phyloP scores from a whole-genome alignment of 768 basidiomycete genomes.

The Termitomyces heimii region DNA sequence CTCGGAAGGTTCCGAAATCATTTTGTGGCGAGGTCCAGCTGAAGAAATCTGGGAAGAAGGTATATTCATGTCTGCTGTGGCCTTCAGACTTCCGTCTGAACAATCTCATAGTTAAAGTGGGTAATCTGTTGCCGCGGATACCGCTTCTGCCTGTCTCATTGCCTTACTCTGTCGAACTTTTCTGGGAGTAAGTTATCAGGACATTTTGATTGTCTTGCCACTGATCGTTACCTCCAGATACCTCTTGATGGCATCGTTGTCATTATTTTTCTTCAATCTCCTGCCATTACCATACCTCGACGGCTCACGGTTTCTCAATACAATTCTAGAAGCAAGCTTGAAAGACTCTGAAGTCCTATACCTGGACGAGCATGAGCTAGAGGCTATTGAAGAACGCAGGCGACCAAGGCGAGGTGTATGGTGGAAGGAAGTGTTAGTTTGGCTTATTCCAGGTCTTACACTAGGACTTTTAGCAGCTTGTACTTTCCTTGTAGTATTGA shows the following conservation, averaged over 20 bases:
- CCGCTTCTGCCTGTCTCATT: constrained; percentile 34
- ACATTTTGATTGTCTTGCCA: neutral
- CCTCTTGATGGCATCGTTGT: constrained; percentile 59
- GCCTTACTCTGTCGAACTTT: constrained; percentile 29
- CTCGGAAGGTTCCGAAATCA: constrained; percentile 26
- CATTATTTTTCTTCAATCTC: constrained; percentile 78
- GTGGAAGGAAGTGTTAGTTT: constrained; percentile 16
- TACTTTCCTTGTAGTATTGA: constrained; percentile 13
- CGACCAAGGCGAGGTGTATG: constrained; percentile 7
- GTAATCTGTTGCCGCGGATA: constrained; percentile 38
- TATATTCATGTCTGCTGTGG: constrained; percentile 19
- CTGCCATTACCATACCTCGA: constrained; percentile 71
- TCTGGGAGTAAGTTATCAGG: constrained; percentile 49
- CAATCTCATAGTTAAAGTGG: constrained; percentile 45
- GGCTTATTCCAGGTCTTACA: constrained; percentile 16
- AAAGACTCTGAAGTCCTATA: neutral
- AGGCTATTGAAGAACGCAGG: constrained; percentile 15
- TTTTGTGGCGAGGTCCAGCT: constrained; percentile 73
- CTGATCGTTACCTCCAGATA: constrained; percentile 36
- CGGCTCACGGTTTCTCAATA: constrained; percentile 52
- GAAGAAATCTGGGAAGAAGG: constrained; percentile 65
- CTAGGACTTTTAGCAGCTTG: constrained; percentile 16
- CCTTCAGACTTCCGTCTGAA: neutral
- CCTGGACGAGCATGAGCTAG: constrained; percentile 25
- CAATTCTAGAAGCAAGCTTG: constrained; percentile 13